A percentile compares a stretch with the other conserved stretches of the same genome.
phyloP scores from a whole-genome alignment of 2,329 filamentous ascomycete genomes.

The Cytospora mali region DNA sequence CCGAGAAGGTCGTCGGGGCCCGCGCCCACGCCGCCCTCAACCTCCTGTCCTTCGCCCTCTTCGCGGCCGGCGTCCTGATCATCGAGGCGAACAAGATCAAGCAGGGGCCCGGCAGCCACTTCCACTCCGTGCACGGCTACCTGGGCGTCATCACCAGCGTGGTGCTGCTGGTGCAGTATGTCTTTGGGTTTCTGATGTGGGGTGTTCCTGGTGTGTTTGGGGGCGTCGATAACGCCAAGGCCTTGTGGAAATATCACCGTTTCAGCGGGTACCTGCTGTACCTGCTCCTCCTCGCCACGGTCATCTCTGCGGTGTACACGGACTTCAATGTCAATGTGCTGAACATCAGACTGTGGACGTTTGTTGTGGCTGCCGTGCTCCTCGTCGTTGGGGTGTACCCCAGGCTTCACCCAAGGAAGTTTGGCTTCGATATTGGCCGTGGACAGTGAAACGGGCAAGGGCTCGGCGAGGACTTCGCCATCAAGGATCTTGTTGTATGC shows the following conservation, averaged over 20 bases:
- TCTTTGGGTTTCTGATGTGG: constrained; percentile 83
- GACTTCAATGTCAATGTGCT: constrained; percentile 70
- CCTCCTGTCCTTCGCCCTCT: constrained; percentile 60
- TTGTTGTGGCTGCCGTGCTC: constrained; percentile 66
- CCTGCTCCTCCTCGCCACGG: constrained; percentile 70
- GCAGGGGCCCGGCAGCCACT: constrained; percentile 61
- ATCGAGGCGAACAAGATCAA: constrained; percentile 80
- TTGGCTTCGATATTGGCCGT: constrained; percentile 52
- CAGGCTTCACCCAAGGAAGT: constrained; percentile 79
- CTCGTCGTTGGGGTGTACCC: constrained; percentile 73
- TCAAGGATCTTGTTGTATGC: not conserved
- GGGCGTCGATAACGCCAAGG: constrained; percentile 76
- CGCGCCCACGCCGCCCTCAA: constrained; percentile 66
- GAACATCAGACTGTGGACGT: constrained; percentile 75
- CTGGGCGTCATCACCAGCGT: constrained; percentile 78
- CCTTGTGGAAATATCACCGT: constrained; percentile 88
- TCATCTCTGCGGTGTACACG: constrained; percentile 76
- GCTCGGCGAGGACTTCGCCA: not conserved
- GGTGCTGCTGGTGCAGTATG: constrained; percentile 70
- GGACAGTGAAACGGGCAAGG: not conserved
- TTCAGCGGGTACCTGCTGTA: constrained; percentile 74
- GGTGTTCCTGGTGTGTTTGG: constrained; percentile 75
- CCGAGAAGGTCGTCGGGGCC: constrained; percentile 63
- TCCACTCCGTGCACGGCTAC: constrained; percentile 79
- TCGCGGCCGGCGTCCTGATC: constrained; percentile 66